A percentile compares a stretch with the other conserved stretches of the same genome.
Evolutionary conservation across 2,329 filamentous ascomycete species (phyloP).

Genomic region (Sphaerulina musiva): DNA sequence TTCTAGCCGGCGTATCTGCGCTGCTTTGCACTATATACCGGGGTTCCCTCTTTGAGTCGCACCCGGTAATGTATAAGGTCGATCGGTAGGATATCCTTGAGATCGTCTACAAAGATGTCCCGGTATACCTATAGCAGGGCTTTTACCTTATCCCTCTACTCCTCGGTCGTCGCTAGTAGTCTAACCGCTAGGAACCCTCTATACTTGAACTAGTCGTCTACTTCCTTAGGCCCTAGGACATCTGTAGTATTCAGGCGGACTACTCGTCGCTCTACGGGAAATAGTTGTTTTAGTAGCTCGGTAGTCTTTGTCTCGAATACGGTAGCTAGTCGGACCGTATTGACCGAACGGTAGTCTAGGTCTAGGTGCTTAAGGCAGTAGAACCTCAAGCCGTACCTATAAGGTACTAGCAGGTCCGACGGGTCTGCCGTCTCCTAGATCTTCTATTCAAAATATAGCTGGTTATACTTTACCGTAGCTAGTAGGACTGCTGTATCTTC

Average conservation of each 20-base stretch:
- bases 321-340: too few relatives aligned
- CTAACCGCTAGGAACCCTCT: not conserved
- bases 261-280: not conserved
- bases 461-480: too few relatives aligned
- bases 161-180: not conserved
- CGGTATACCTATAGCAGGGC: not conserved
- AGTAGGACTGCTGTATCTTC: too few relatives aligned
- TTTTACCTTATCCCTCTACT: not conserved
- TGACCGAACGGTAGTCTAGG: too few relatives aligned
- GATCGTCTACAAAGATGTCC: not conserved
- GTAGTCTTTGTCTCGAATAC: not conserved
- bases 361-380: too few relatives aligned
- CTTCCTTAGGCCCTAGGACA: not conserved
- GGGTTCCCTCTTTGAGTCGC: not conserved
- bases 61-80: not conserved
- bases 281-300: not conserved
- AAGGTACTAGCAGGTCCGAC: too few relatives aligned
- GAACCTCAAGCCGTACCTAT: too few relatives aligned
- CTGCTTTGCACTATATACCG: not conserved
- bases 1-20: not conserved
- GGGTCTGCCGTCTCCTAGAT: fast-evolving
- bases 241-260: not conserved
- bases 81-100: not conserved
- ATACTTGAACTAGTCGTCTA: not conserved
- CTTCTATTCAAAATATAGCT: too few relatives aligned